Evolutionary conservation across 768 basidiomycete species (phyloP), one percentile per base, ranked within the genome.

Genomic region (Pisolithus sp.): DNA sequence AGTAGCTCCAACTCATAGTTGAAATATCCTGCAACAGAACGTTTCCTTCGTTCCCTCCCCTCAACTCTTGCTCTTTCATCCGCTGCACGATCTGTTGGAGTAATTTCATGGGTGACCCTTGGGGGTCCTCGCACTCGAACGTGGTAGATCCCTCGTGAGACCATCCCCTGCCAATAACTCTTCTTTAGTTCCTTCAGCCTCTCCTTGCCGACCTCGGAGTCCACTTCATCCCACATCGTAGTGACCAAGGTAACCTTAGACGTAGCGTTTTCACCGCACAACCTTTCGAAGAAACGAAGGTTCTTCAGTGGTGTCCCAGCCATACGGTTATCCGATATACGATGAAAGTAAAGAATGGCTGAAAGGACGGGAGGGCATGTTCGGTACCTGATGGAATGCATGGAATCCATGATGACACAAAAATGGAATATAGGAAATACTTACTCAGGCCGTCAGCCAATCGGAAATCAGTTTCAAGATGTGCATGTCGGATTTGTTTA

Each of bases 381-480:
- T 12, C 20, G 37, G 23, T 59, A 55, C 18, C 58, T 62, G 20
- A 18, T 51, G 5, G 50, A n/a, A n/a, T n/a, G 41, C n/a, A n/a
- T 4, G 3, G 15, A n/a, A 9, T 43, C 20, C 7, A 23, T 2
- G 23, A 23, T 10, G 23, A 18, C 21, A 21, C 0, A 21, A 26
- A 15, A 12, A n/a, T n/a, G n/a, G n/a, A n/a, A n/a, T n/a, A 31
- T 21, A n/a, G 8, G n/a, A n/a, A 20, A 30, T 20, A 18, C 17
- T 23, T 12, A 43, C 42, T 10, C 24, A n/a, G 2, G 23, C 41
- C n/a, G 37, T 20, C 10, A 54, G 24, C 28, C 46, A 51, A 10
- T 5, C 68, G 59, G 75, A 71, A 37, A 77, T 75, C 70, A 74
- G 68, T 21, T 65, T 68, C 21, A 77, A 58, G 7, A 78, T 65